Conservation (phyloP, 148 eudicot genomes). For the Fagopyrum homotropicum region DNA sequence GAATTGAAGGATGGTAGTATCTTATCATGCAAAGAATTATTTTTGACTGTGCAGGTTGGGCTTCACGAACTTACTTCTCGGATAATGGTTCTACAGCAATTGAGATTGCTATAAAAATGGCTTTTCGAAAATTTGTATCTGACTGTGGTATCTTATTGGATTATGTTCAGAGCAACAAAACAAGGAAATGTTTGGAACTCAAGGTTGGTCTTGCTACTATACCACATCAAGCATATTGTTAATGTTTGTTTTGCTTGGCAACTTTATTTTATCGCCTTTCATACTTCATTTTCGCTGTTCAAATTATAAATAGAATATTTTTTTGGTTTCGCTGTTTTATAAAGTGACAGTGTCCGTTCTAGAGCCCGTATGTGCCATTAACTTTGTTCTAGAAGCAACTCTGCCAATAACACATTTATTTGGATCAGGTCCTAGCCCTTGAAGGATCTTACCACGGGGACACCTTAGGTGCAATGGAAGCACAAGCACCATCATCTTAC, state of each 20-base stretch:
- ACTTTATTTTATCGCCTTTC: neutral
- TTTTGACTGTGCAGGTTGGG: constrained; percentile 61
- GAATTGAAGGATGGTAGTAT: neutral
- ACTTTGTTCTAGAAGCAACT: neutral
- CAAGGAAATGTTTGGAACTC: constrained; percentile 38
- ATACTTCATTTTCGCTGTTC: constrained; percentile 1
- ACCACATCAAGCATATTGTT: neutral
- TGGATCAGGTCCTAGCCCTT: constrained; percentile 75
- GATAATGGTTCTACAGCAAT: constrained; percentile 97
- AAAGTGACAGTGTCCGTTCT: neutral
- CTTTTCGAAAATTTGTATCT: constrained; percentile 80
- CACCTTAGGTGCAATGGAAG: constrained; percentile 99
- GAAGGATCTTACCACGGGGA: constrained; percentile 97
- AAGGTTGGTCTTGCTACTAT: constrained; percentile 40
- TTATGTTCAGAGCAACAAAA: constrained; percentile 18
- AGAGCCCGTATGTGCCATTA: neutral
- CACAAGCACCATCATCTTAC: constrained; percentile 87
- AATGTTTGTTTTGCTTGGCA: neutral
- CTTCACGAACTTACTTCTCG: constrained; percentile 79
- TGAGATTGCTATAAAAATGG: constrained; percentile 97
- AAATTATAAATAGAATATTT: neutral
- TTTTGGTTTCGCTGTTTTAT: neutral
- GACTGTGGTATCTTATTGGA: constrained; percentile 40
- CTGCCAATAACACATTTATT: neutral
- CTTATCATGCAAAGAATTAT: neutral